A percentile compares a stretch with the other conserved stretches of the same genome.
These are phyloP conservation scores for Sanguinoderma infundibulare DNA, from an alignment of 1,284 basidiomycete genomes.

Conservation along the genomic window DNA sequence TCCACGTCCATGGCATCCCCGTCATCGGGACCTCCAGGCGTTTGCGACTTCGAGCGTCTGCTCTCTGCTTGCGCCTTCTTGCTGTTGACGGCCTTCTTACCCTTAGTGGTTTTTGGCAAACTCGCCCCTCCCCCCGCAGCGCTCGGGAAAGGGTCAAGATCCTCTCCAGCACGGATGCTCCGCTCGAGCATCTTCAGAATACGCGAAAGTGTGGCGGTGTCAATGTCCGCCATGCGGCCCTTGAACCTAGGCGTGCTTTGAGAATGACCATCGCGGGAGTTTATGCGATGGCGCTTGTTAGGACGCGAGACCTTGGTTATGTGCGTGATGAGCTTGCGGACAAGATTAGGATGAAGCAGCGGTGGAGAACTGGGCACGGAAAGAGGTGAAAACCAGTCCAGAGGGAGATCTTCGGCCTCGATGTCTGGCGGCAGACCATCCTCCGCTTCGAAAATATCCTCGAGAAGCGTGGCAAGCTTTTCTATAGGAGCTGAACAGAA, in stretches of 20 bases:
- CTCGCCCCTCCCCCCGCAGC: slow-evolving; percentile 27
- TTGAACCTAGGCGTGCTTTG: slow-evolving; percentile 48
- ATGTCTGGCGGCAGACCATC: slow-evolving; percentile 76
- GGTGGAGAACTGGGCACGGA: slow-evolving; percentile 63
- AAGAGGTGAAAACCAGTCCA: slow-evolving; percentile 69
- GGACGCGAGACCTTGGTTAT: slow-evolving; percentile 69
- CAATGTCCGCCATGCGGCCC: slow-evolving; percentile 68
- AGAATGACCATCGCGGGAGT: slow-evolving; percentile 41
- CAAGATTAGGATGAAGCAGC: slow-evolving; percentile 58
- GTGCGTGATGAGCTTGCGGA: slow-evolving; percentile 73
- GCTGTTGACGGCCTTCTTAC: slow-evolving; percentile 44
- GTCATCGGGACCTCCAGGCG: slow-evolving; percentile 31
- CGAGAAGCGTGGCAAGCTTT: slow-evolving; percentile 73
- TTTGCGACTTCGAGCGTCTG: slow-evolving; percentile 33
- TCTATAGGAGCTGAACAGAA: slow-evolving; percentile 63
- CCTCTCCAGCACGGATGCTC: slow-evolving; percentile 74
- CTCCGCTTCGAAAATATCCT: slow-evolving; percentile 90
- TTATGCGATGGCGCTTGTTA: slow-evolving; percentile 59
- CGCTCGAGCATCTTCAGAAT: slow-evolving; percentile 79
- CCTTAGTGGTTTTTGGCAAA: slow-evolving; percentile 30
- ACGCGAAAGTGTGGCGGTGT: slow-evolving; percentile 61
- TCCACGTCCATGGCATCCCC: slow-evolving; percentile 36
- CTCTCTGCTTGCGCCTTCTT: slow-evolving; percentile 43
- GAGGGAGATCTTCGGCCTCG: slow-evolving; percentile 56
- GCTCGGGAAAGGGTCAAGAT: slow-evolving; percentile 67